phyloP scores from a whole-genome alignment of 768 basidiomycete species.

The Mycena floridula region DNA sequence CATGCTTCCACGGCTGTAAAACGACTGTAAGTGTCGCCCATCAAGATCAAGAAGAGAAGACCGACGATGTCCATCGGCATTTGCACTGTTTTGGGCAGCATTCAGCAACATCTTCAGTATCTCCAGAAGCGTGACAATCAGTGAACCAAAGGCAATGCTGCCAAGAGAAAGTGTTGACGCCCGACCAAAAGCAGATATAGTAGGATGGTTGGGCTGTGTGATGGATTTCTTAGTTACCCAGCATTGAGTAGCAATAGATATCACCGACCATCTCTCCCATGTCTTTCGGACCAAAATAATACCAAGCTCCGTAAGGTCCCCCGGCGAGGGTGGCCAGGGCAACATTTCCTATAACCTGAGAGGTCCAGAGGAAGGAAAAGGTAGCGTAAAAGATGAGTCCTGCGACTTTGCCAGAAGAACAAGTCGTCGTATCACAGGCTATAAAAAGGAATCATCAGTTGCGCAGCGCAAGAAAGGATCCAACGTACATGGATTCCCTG shows the following conservation, averaged over 20 bases:
- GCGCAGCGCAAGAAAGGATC: background rate
- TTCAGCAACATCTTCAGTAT: constrained; percentile 57
- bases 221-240: background rate
- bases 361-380: constrained; percentile 85
- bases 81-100: constrained; percentile 51
- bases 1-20: constrained; percentile 60
- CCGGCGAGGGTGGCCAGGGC: constrained; percentile 76
- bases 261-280: constrained; percentile 55
- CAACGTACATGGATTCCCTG: constrained; percentile 65
- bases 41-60: constrained; percentile 3
- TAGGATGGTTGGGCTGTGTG: constrained; percentile 61
- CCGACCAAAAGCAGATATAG: constrained; percentile 61
- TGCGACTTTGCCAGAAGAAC: constrained; percentile 70
- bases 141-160: constrained; percentile 78
- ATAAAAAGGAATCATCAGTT: constrained; percentile 1
- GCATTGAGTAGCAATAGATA: background rate
- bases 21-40: constrained; percentile 1
- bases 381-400: constrained; percentile 74
- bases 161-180: constrained; percentile 77
- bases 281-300: constrained; percentile 75
- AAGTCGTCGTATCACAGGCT: constrained; percentile 49
- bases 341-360: constrained; percentile 76
- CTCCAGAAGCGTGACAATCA: constrained; percentile 79
- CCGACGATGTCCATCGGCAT: constrained; percentile 61
- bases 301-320: constrained; percentile 53